Evolutionary conservation across 2,329 filamentous ascomycete species (phyloP).

Genomic region (Sclerotinia subarctica): DNA sequence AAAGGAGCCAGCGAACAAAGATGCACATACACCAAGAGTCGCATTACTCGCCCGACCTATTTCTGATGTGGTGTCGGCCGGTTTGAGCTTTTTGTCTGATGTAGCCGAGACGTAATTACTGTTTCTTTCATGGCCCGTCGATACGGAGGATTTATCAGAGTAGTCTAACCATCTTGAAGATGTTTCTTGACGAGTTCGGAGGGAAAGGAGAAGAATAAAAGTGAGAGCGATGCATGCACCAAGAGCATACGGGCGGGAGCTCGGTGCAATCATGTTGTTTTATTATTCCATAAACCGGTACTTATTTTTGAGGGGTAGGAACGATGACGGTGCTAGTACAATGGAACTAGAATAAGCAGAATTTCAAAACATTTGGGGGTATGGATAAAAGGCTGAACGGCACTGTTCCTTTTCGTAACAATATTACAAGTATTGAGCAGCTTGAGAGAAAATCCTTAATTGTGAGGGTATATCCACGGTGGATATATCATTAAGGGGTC

Average conservation of each 20-base stretch:
- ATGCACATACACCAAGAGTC: not conserved
- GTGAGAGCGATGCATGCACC: not conserved
- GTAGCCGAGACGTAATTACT: not conserved
- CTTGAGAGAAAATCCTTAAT: not conserved
- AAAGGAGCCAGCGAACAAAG: not conserved
- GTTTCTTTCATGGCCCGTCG: not conserved
- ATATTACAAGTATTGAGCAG: not conserved
- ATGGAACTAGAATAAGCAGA: not conserved
- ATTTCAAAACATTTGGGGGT: not conserved
- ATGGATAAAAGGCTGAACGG: not conserved
- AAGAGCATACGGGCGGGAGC: not conserved
- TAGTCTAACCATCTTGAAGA: constrained; percentile 12
- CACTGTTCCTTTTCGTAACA: not conserved
- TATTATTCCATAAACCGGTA: not conserved
- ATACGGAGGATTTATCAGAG: not conserved
- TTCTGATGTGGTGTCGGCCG: constrained; percentile 5
- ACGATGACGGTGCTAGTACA: not conserved
- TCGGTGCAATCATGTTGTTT: not conserved
- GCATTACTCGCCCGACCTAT: constrained; percentile 7
- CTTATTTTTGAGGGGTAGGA: not conserved
- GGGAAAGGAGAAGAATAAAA: not conserved
- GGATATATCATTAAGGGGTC: not conserved
- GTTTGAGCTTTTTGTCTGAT: not conserved
- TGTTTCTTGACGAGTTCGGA: not conserved
- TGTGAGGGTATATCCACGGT: not conserved